These are phyloP conservation scores for Ogataea sp. DNA, from an alignment of 805 yeast species.

Conservation along the genomic window DNA sequence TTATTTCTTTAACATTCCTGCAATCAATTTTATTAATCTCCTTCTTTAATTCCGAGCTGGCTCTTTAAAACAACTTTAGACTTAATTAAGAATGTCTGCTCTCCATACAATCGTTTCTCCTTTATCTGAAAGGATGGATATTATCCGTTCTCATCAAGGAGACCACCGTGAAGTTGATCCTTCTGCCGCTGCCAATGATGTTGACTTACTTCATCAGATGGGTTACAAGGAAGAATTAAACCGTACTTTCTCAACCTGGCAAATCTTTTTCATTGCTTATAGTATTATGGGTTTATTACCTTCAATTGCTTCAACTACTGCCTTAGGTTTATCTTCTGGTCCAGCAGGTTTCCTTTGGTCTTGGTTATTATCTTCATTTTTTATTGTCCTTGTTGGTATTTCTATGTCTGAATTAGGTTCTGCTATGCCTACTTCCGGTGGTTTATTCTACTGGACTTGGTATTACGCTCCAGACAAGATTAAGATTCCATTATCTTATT, in stretches of 20 bases:
- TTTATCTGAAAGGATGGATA: not conserved
- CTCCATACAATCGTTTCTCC: constrained; percentile 2
- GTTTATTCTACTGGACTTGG: constrained; percentile 62
- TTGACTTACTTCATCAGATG: constrained; percentile 39
- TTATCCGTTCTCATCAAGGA: constrained; percentile 15
- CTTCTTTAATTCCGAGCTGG: too few relatives aligned
- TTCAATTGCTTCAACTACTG: constrained; percentile 48
- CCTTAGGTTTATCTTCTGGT: constrained; percentile 51
- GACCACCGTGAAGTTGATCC: constrained; percentile 21
- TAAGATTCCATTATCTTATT: constrained; percentile 46
- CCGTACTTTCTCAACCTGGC: constrained; percentile 52
- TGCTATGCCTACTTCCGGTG: constrained; percentile 71
- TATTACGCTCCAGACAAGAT: constrained; percentile 51
- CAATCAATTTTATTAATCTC: too few relatives aligned
- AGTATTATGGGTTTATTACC: constrained; percentile 68
- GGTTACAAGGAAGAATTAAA: constrained; percentile 66
- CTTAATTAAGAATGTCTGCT: too few relatives aligned
- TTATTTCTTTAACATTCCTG: too few relatives aligned
- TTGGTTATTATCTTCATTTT: constrained; percentile 53
- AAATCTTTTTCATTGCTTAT: constrained; percentile 65
- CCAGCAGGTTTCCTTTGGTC: constrained; percentile 67
- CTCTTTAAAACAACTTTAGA: too few relatives aligned
- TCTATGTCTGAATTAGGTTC: constrained; percentile 62
- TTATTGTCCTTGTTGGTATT: constrained; percentile 50
- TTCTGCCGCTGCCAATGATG: constrained; percentile 17